A percentile compares a stretch with the other conserved stretches of the same genome.
These are phyloP conservation scores for Myriangium duriaei DNA, from an alignment of 2,329 filamentous ascomycete species.

Conservation along the genomic window DNA sequence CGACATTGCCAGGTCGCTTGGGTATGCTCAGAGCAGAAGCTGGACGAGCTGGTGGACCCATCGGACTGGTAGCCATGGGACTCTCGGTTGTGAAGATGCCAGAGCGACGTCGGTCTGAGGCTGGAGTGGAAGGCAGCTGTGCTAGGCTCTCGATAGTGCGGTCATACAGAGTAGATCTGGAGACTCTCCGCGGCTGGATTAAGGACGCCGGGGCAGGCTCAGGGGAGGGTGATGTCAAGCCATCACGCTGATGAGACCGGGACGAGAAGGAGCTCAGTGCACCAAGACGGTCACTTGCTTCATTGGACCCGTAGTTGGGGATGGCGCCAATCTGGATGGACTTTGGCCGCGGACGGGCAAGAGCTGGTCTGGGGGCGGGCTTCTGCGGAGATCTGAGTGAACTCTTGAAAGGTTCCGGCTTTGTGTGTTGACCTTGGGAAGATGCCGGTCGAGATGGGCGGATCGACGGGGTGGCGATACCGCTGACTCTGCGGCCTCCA, in stretches of 20 bases:
- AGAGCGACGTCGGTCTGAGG: conserved; percentile 51
- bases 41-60: conserved; percentile 51
- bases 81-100: conserved; percentile 60
- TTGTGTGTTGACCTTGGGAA: conserved; percentile 12
- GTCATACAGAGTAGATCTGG: conserved; percentile 56
- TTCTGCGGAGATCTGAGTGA: conserved; percentile 15
- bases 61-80: conserved; percentile 44
- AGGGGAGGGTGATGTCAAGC: conserved; percentile 3
- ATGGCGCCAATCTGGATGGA: conserved; percentile 5
- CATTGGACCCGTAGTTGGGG: conserved; percentile 15
- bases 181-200: conserved; percentile 24
- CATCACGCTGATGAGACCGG: conserved; percentile 27
- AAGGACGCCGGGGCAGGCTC: conserved; percentile 14
- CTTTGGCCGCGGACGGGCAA: conserved; percentile 6
- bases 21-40: conserved; percentile 45
- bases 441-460: conserved; percentile 1
- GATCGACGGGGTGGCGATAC: conserved; percentile 3
- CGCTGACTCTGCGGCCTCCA: conserved; percentile 2
- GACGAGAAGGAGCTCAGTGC: conserved; percentile 30
- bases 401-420: conserved; percentile 12
- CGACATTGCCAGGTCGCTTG: conserved; percentile 36
- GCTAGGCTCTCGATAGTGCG: conserved; percentile 77
- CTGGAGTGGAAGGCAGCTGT: conserved; percentile 65
- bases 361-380: conserved; percentile 15
- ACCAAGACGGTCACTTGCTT: conserved; percentile 28